Conservation (phyloP, 495 filamentous ascomycete species). For the Baudoinia panamericana region DNA sequence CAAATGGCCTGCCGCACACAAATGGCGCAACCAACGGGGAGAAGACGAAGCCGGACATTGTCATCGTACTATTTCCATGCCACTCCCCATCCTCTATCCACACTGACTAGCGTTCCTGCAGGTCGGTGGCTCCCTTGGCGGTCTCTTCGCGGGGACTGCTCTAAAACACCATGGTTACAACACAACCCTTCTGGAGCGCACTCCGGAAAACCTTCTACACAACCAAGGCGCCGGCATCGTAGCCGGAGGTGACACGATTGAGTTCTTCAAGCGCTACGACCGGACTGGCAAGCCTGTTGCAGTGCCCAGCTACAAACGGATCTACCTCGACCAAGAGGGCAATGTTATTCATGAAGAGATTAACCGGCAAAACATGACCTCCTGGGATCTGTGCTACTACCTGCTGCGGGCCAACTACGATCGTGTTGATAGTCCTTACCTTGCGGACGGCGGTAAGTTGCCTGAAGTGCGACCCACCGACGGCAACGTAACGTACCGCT, state of each 20-base stretch:
- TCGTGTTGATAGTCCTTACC: slow-evolving; percentile 36
- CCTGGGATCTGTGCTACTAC: slow-evolving; percentile 44
- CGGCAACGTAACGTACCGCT: slow-evolving; percentile 34
- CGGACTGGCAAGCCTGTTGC: slow-evolving; percentile 23
- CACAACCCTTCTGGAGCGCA: slow-evolving; percentile 43
- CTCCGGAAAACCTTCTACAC: slow-evolving; percentile 33
- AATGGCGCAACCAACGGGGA: not conserved
- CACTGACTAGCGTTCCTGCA: slow-evolving; percentile 1
- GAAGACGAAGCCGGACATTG: slow-evolving; percentile 7
- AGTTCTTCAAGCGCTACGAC: slow-evolving; percentile 30
- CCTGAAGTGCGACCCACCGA: slow-evolving; percentile 26
- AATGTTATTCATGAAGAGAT: slow-evolving; percentile 32
- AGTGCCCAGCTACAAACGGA: slow-evolving; percentile 27
- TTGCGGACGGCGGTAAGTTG: slow-evolving; percentile 24
- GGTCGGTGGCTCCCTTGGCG: slow-evolving; percentile 23
- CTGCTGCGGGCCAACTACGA: slow-evolving; percentile 44
- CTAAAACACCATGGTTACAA: slow-evolving; percentile 29
- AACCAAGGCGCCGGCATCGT: slow-evolving; percentile 47
- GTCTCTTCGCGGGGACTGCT: slow-evolving; percentile 21
- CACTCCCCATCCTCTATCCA: not conserved
- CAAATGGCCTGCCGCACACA: not conserved
- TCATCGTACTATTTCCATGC: slow-evolving; percentile 9
- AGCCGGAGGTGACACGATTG: slow-evolving; percentile 28
- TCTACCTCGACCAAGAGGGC: slow-evolving; percentile 36
- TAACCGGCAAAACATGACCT: slow-evolving; percentile 36